Evolutionary conservation across 306 rosid genomes (phyloP).

Genomic region (Herpetospermum pedunculosum): DNA sequence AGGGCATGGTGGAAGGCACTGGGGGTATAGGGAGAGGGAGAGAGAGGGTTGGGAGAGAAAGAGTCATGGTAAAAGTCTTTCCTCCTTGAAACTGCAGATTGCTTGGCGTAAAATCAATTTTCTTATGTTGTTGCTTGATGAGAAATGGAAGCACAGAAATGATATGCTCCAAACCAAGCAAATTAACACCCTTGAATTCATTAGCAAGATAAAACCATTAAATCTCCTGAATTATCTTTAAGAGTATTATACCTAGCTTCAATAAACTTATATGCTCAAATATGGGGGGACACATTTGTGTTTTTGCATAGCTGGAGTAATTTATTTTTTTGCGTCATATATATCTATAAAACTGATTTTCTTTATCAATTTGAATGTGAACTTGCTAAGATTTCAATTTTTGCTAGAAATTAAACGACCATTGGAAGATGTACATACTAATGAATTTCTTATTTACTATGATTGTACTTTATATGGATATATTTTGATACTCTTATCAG

Average conservation of each 20-base stretch:
- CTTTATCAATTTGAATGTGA: not conserved
- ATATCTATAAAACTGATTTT: not conserved
- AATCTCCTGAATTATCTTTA: too few relatives aligned
- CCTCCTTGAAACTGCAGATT: not conserved
- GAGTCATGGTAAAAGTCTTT: too few relatives aligned
- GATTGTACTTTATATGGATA: not conserved
- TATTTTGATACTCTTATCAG: not conserved
- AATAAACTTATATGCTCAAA: too few relatives aligned
- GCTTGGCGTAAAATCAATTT: not conserved
- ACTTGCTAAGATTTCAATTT: not conserved
- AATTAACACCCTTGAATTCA: too few relatives aligned
- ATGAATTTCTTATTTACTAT: not conserved
- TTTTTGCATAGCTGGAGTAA: not conserved
- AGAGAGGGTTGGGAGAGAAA: too few relatives aligned
- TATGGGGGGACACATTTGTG: too few relatives aligned
- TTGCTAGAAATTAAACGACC: not conserved
- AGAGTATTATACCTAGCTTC: too few relatives aligned
- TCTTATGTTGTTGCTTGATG: not conserved
- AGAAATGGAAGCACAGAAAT: too few relatives aligned
- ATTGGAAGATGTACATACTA: not conserved
- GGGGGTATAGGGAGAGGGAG: too few relatives aligned
- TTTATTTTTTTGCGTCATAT: not conserved
- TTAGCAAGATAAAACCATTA: too few relatives aligned
- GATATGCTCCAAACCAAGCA: too few relatives aligned
- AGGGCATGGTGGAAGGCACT: too few relatives aligned